Evolutionary conservation across 2,329 filamentous ascomycete species (phyloP), one percentile per base, ranked within the genome.

Genomic region (Microdochium trichocladiopsis): DNA sequence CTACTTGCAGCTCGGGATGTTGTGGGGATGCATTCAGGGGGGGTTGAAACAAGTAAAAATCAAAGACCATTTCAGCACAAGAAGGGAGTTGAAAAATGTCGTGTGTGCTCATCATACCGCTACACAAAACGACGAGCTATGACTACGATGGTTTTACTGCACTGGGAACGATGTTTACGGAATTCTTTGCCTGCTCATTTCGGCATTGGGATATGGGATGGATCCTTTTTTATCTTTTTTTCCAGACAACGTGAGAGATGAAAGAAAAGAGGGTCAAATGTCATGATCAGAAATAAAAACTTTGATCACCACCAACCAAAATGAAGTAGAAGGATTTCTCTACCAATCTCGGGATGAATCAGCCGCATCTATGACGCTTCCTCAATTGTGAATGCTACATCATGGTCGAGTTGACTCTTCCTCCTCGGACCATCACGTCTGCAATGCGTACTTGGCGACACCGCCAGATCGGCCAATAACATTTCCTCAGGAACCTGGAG

Each of bases 141-240:
- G 41, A 45, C 21, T 3, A 45, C 41, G 41, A 45, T 22, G 41
- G 41, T 45, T 45, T 22, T 45, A 55, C 53, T 57, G 60, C 61
- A 61, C 63, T 61, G 63, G 63, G 60, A 66, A 56, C 61, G 65
- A 64, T 67, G 65, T 67, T 67, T 60, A 66, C 55, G 64, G 65
- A 64, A 64, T 65, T 45, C 41, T n/a, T 37, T 45, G 41, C 41
- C 60, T 65, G 57, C 57, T 66, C 62, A 45, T 45, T 45, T 45
- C 41, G 41, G 41, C 41, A 45, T 45, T 18, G 41, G 41, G 41
- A 18, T 10, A 45, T 16, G 5, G 14, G 41, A 18, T 16, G 18
- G 41, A 45, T 45, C 41, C 41, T 45, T 45, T 4, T 45, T 18
- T 45, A 12, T 23, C 11, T 21, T 21, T 18, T 45, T 45, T 18